A percentile compares a stretch with the other conserved stretches of the same genome.
phyloP scores from a whole-genome alignment of 148 eudicot genomes.

The Spergularia marina region DNA sequence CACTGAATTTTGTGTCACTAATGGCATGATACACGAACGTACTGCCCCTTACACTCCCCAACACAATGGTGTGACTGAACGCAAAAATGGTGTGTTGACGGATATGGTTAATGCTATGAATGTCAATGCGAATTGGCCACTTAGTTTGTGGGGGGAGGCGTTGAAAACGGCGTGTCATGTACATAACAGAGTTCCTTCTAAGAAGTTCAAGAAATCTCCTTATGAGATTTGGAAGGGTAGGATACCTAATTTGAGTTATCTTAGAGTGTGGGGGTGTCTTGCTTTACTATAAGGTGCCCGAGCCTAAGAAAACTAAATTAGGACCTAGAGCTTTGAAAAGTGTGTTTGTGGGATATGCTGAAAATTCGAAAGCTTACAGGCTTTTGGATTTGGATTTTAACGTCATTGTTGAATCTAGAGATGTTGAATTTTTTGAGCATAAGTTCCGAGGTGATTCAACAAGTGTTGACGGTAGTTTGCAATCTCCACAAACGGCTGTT shows the following conservation, averaged over 20 bases:
- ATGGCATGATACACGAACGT: constrained; percentile 10
- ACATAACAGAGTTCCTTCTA: constrained; percentile 8
- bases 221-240: neutral
- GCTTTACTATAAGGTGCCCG: neutral
- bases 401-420: neutral
- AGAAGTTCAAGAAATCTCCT: neutral
- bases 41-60: constrained; percentile 1
- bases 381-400: neutral
- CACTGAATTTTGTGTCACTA: neutral
- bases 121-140: constrained; percentile 7
- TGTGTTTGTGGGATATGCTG: constrained; percentile 7
- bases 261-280: constrained; percentile 8
- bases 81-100: neutral
- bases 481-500: no score
- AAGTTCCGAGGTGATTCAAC: neutral
- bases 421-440: neutral
- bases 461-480: neutral
- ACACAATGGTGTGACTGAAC: constrained; percentile 9
- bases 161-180: constrained; percentile 13
- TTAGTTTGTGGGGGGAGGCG: constrained; percentile 15
- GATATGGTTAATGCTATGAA: constrained; percentile 17
- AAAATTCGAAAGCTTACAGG: constrained; percentile 10
- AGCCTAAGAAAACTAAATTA: constrained; percentile 2
- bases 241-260: constrained; percentile 7
- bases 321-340: neutral